A percentile compares a stretch with the other conserved stretches of the same genome.
Conservation (phyloP, 1,284 basidiomycete species). For the Malassezia cuniculi region DNA sequence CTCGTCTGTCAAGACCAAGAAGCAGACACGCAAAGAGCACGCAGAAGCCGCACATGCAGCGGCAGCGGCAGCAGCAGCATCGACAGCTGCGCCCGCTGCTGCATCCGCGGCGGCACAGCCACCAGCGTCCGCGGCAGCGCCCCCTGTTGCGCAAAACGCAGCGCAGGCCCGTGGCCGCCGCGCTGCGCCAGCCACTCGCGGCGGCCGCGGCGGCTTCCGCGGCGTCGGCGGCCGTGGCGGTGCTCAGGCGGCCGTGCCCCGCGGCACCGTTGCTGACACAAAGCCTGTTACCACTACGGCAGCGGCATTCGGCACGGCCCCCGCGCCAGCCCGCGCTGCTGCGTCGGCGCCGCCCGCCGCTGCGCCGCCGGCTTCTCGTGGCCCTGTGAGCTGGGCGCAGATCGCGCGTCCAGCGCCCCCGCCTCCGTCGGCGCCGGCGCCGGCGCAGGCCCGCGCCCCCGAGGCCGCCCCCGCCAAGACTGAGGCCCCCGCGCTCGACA, state of each 20-base stretch:
- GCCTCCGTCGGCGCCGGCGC: conserved; percentile 3
- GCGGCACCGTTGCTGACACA: not conserved
- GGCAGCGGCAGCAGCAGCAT: conserved; percentile 13
- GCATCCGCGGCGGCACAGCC: conserved; percentile 10
- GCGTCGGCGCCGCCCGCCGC: conserved; percentile 27
- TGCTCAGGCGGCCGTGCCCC: not conserved
- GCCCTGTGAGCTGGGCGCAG: conserved; percentile 42
- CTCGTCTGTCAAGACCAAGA: conserved; percentile 74
- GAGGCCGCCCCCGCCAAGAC: not conserved
- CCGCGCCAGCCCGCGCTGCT: conserved; percentile 9
- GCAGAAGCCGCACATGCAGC: conserved; percentile 13
- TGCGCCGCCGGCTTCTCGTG: conserved; percentile 15
- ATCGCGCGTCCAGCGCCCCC: conserved; percentile 24
- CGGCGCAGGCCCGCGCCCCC: not conserved
- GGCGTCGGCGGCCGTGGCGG: conserved; percentile 10
- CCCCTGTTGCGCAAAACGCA: conserved; percentile 7
- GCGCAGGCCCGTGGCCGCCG: conserved; percentile 6
- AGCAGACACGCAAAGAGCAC: conserved; percentile 48
- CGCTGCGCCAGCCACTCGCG: conserved; percentile 6
- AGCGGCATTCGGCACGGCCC: conserved; percentile 4
- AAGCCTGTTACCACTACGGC: conserved; percentile 11
- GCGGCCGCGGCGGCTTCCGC: conserved; percentile 13
- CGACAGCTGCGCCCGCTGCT: conserved; percentile 9
- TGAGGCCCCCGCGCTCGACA: conserved; percentile 2
- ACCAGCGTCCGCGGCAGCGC: conserved; percentile 5